Evolutionary conservation across 148 eudicot species (phyloP), one percentile per base, ranked within the genome.

Genomic region (Heliamphora exappendiculata): DNA sequence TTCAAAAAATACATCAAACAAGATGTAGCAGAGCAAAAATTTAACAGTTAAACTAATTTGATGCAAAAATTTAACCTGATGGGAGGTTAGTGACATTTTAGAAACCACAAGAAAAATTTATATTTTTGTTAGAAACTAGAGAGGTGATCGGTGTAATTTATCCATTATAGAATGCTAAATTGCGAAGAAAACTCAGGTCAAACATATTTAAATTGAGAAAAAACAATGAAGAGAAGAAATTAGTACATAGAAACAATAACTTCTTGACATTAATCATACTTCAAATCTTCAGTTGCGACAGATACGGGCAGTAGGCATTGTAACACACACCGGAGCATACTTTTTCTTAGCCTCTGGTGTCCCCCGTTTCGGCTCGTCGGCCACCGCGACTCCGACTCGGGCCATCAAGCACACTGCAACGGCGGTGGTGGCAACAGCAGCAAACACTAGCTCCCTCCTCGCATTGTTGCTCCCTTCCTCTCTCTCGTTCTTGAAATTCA

Each of bases 311-410:
- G 96, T 87, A 0, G 94, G 98, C 87, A 84, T 88, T 4, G 94
- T 79, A 10, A 89, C 89, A 71, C 96, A 91, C n/a, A 93, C 62
- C 0, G 87, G 81, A 5, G 77, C 82, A 75, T 93, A 93, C 88
- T 93, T 93, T 94, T 93, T 87, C 82, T 93, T 93, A 13, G 98
- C 98, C 13, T 86, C 98, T 0, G 80, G 76, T 1, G 79, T 87
- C 33, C 98, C 96, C 2, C 76, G 78, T 78, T 86, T 86, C 5
- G 94, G 98, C 83, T 91, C 90, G 5, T 83, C 93, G 1, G 92
- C 96, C 85, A 79, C 73, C 2, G 91, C 96, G 3, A 84, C 78
- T 44, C 79, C 81, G 3, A 84, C 78, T 44, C 79, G 81, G 0
- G 89, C 91, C 0, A 87, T 22, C 22, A 89, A 81, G 72, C 86